Base-by-base conservation (phyloP, 192 early-diverging fungal genomes). In the Thoreauomyces humboldtii region DNA sequence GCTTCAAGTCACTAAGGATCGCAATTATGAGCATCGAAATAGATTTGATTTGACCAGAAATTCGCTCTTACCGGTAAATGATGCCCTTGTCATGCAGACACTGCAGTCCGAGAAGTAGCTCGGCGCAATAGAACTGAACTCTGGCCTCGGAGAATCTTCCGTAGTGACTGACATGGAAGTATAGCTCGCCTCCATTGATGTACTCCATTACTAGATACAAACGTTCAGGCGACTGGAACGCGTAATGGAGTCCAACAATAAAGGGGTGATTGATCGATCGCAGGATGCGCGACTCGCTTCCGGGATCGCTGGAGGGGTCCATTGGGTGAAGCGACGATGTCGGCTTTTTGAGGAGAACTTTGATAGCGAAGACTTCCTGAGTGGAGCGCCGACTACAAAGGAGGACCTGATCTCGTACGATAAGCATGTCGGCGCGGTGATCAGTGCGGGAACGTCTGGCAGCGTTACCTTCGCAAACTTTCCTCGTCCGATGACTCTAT, bases 161-260 rank as follows among this genome's bases (percentile, higher is more conserved):
- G 62, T 75, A 81, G 21, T 76, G 69, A 36, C 54, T 43, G 75
- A 98, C 74, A 66, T 97, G 91, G 45, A 88, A 93, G 67, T 91
- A 92, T 51, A 98, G 79, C 72, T 98, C 95, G 35, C 95, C 95
- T 36, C 95, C 95, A 12, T 88, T 87, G 24, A 94, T 83, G 74
- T 94, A 95, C 65, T 94, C 93, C 78, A 84, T 75, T 1, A 84
- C 65, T 2, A 84, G 59, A 57, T 74, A 84, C 11, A 81, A 51
- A 22, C 71, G 56, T 15, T 73, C 64, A 22, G 63, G 37, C 24
- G 61, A 59, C 62, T 84, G 76, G 62, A 84, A 84, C 14, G 81
- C 79, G 32, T 72, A 82, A 41, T 77, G 73, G 17, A 84, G 63
- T 12, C 77, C 70, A 11, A 84, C 69, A 50, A 84, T 84, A 43